These are phyloP conservation scores for Theobroma cacao DNA, from an alignment of 345 rosid species.

Conservation along the genomic window DNA sequence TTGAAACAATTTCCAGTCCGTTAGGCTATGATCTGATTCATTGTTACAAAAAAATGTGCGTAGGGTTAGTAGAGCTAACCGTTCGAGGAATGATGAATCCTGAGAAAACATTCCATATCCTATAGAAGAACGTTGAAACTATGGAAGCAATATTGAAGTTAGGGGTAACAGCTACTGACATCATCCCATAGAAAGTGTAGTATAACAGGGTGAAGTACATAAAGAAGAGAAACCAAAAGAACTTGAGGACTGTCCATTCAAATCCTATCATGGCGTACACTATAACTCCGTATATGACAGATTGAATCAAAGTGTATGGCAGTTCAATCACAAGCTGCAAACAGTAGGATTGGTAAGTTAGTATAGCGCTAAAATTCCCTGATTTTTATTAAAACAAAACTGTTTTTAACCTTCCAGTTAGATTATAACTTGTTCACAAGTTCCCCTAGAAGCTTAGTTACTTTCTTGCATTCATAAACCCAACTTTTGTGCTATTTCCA, in stretches of 20 bases:
- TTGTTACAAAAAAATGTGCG: neutral
- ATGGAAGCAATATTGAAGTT: slow-evolving; percentile 49
- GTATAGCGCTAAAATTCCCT: too few relatives aligned
- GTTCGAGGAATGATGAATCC: slow-evolving; percentile 53
- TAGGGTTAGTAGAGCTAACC: slow-evolving; percentile 14
- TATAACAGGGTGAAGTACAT: slow-evolving; percentile 57
- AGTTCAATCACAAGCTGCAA: slow-evolving; percentile 50
- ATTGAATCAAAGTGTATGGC: slow-evolving; percentile 43
- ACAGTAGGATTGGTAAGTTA: too few relatives aligned
- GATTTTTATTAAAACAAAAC: too few relatives aligned
- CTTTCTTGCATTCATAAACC: too few relatives aligned
- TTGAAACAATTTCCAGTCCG: neutral
- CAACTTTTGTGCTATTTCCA: too few relatives aligned
- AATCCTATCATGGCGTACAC: slow-evolving; percentile 60
- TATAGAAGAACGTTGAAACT: slow-evolving; percentile 37
- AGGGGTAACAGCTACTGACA: slow-evolving; percentile 57
- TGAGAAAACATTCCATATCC: slow-evolving; percentile 58
- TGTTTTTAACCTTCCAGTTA: too few relatives aligned
- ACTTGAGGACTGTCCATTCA: slow-evolving; percentile 45
- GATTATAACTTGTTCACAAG: too few relatives aligned
- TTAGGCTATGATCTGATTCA: neutral
- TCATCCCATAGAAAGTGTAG: slow-evolving; percentile 63
- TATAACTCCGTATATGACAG: slow-evolving; percentile 41
- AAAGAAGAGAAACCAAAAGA: slow-evolving; percentile 57
- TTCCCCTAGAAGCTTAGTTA: too few relatives aligned